Evolutionary conservation across 1,139 yeast genomes (phyloP), one percentile per base, ranked within the genome.

Genomic region (Lodderomyces beijingensis): DNA sequence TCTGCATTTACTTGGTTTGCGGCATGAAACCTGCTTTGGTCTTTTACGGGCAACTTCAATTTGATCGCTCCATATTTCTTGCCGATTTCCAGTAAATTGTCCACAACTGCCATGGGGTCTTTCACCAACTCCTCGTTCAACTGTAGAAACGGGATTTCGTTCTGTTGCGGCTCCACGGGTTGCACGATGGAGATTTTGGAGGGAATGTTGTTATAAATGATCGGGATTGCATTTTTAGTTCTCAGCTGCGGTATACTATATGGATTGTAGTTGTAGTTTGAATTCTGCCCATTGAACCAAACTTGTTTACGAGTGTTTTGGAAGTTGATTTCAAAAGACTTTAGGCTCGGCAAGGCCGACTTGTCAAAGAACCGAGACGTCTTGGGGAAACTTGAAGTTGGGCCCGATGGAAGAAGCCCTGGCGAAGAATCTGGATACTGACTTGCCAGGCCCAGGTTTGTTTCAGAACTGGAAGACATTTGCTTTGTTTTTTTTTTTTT

Each of bases 61-160:
- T 84, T 86, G 18, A 85, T 65, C n/a, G 89, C 91, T 1, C 95
- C 95, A 49, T 65, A 70, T 30, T 61, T 48, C 34, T 53, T 52
- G 1, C 87, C 89, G 5, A 61, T 39, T 4, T 58, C 61, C 16
- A 41, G 36, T 2, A 74, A 49, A 16, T 67, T 57, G 40, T 77
- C 80, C 30, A 79, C 65, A 38, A 74, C 70, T 21, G 49, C 50
- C 11, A 74, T 57, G 2, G 79, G 78, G 50, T 79, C 82, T 15
- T 59, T 50, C 37, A 37, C 25, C 39, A 71, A 72, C 5, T 59
- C 61, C 20, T 55, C 59, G 7, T 64, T 54, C 11, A 81, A 66
- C 31, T 62, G 57, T 37, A 69, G 67, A 1, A 69, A 61, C 3
- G 84, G 84, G 6, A 72, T 73, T 24, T 59, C 64, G 30, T 47